Conservation (phyloP, 441 rosid genomes). For the Aquilaria agallochum region DNA sequence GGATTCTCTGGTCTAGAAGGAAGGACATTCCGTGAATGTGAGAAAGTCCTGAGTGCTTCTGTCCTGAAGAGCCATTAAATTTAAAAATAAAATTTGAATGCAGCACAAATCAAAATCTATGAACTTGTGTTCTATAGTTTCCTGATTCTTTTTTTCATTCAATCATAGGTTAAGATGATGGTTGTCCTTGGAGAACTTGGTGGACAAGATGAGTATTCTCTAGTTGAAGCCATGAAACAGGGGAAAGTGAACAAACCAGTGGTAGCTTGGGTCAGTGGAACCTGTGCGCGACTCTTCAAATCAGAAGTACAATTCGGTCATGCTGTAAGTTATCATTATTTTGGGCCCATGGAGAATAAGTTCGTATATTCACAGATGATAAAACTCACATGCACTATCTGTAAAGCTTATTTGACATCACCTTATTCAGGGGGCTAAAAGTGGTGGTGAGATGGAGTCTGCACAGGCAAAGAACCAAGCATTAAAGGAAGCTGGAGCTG, state of each 20-base stretch:
- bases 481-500: constrained; percentile 54
- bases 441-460: constrained; percentile 70
- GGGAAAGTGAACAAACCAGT: constrained; percentile 66
- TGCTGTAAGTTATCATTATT: constrained; percentile 43
- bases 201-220: constrained; percentile 65
- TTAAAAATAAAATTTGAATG: too few species aligned
- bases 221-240: constrained; percentile 66
- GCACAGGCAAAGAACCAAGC: constrained; percentile 77
- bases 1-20: too few species aligned
- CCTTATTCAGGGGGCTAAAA: constrained; percentile 59
- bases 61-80: too few species aligned
- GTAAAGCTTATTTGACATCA: constrained; percentile 1
- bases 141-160: constrained; percentile 8
- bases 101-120: too few species aligned
- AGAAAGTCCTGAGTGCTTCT: too few species aligned
- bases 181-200: constrained; percentile 75
- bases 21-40: too few species aligned
- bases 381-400: too few species aligned
- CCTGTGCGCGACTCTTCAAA: constrained; percentile 66
- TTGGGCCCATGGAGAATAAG: not conserved
- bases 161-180: constrained; percentile 49
- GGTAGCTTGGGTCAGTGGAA: constrained; percentile 76
- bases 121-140: not conserved
- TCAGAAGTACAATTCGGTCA: constrained; percentile 75
- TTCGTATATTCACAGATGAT: not conserved